These are phyloP conservation scores for Pythium folliculosum DNA, from an alignment of 352 stramenopile species.

Conservation along the genomic window DNA sequence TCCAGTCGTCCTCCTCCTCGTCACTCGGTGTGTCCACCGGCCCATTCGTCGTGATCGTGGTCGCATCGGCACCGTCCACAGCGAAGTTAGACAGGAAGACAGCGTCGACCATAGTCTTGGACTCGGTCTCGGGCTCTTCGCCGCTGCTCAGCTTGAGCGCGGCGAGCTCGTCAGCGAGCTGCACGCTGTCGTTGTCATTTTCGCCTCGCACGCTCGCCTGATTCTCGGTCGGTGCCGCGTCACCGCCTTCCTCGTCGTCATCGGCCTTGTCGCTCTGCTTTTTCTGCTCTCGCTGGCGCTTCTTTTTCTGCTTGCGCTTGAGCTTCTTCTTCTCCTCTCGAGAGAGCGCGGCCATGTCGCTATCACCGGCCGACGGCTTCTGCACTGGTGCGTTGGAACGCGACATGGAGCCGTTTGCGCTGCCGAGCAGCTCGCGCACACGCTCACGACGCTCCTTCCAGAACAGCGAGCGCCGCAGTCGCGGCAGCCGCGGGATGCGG, in stretches of 20 bases:
- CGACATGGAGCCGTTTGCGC: too few species aligned
- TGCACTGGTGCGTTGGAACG: neutral
- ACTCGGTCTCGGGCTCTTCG: constrained; percentile 29
- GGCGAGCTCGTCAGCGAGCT: constrained; percentile 16
- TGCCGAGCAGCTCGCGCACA: constrained; percentile 8
- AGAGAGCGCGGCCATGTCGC: constrained; percentile 38
- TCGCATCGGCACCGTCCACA: neutral
- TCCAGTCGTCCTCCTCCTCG: constrained; percentile 67
- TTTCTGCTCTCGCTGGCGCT: constrained; percentile 89
- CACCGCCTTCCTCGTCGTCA: constrained; percentile 19
- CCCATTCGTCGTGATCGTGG: neutral
- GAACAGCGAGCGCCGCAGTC: constrained; percentile 64
- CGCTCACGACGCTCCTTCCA: constrained; percentile 36
- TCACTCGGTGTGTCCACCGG: constrained; percentile 21
- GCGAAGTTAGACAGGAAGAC: constrained; percentile 32
- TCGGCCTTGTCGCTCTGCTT: constrained; percentile 69
- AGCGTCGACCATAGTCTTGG: constrained; percentile 20
- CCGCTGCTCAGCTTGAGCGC: constrained; percentile 12
- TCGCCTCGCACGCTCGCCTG: neutral
- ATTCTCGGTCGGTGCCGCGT: neutral
- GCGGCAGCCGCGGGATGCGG: constrained; percentile 67
- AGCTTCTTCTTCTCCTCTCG: constrained; percentile 93
- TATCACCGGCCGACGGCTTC: neutral
- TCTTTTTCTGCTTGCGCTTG: constrained; percentile 94
- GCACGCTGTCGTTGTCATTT: neutral